Percentiles rank a stretch among this genome's conserved stretches.
These are phyloP conservation scores for Aristolochia californica DNA, from an alignment of 164 flowering plant species.

Conservation along the genomic window DNA sequence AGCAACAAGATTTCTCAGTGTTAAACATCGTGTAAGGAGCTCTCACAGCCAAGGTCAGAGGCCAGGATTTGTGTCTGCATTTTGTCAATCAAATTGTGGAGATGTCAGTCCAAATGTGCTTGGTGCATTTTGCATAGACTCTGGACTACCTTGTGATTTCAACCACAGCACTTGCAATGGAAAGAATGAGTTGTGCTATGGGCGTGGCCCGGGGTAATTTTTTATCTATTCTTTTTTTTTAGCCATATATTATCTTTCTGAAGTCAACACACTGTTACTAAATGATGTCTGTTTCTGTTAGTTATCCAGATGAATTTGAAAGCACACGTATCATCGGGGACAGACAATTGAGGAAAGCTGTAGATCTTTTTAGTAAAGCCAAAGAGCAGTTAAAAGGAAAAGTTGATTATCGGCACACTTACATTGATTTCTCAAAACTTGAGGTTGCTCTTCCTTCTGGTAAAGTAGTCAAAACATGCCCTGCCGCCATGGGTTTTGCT, in stretches of 20 bases:
- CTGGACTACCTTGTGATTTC: slow-evolving; percentile 96
- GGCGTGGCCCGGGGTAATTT: slow-evolving; percentile 94
- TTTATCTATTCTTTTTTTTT: neutral
- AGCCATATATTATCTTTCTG: neutral
- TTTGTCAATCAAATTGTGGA: slow-evolving; percentile 96
- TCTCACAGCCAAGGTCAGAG: slow-evolving; percentile 44
- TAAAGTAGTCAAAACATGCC: slow-evolving; percentile 74
- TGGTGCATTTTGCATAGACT: slow-evolving; percentile 88
- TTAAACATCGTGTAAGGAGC: slow-evolving; percentile 64
- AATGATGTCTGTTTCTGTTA: slow-evolving; percentile 18
- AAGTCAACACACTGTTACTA: neutral
- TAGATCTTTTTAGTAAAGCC: slow-evolving; percentile 65
- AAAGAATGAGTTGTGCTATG: slow-evolving; percentile 91
- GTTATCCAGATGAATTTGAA: slow-evolving; percentile 95
- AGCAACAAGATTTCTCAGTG: slow-evolving; percentile 52
- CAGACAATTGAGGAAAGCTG: slow-evolving; percentile 77
- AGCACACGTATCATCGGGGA: slow-evolving; percentile 93
- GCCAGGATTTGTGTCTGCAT: slow-evolving; percentile 85
- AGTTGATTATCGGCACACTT: slow-evolving; percentile 69
- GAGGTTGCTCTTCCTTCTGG: slow-evolving; percentile 49
- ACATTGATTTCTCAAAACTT: slow-evolving; percentile 74
- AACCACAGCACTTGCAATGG: slow-evolving; percentile 98
- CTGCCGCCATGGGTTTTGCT: slow-evolving; percentile 97
- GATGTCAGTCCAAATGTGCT: slow-evolving; percentile 99
- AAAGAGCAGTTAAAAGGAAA: slow-evolving; percentile 73